Percentiles rank a stretch among this genome's conserved stretches.
These are phyloP conservation scores for Ganoderma multipileum DNA, from an alignment of 1,284 basidiomycete species.

Conservation along the genomic window DNA sequence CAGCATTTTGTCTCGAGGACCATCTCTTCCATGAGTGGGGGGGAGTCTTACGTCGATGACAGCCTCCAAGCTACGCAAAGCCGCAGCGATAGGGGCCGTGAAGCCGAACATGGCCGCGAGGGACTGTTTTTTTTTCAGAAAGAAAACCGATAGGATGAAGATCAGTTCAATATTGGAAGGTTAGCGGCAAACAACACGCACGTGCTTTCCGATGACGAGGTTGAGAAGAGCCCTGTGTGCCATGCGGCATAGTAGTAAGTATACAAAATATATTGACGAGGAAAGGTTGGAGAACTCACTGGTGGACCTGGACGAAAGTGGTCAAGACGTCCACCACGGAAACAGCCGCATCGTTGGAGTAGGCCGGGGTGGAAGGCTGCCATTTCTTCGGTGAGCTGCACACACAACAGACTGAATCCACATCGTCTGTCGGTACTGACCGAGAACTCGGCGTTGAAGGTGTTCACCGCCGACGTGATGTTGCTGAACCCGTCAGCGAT, in stretches of 20 bases:
- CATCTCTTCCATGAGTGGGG: background rate
- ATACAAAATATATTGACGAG: background rate
- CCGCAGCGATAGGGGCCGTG: constrained; percentile 4
- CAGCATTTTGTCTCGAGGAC: no score
- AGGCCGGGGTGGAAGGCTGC: background rate
- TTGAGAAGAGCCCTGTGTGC: background rate
- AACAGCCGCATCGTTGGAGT: background rate
- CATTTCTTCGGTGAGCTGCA: background rate
- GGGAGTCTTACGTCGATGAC: constrained; percentile 2
- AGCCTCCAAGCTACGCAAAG: background rate
- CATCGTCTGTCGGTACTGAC: background rate
- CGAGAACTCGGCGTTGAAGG: constrained; percentile 1
- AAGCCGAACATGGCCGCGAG: background rate
- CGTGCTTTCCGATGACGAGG: constrained; percentile 1
- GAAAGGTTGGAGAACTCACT: background rate
- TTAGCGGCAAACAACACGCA: background rate
- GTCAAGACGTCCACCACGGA: constrained; percentile 6
- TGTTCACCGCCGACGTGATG: background rate
- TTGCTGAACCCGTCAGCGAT: background rate
- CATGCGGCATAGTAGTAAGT: background rate
- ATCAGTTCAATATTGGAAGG: background rate
- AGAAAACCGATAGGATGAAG: background rate
- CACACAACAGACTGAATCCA: background rate
- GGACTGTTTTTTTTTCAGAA: background rate
- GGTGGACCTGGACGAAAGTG: constrained; percentile 3